Evolutionary conservation across 768 basidiomycete species (phyloP).

Genomic region (Termitomyces eurrhizus): DNA sequence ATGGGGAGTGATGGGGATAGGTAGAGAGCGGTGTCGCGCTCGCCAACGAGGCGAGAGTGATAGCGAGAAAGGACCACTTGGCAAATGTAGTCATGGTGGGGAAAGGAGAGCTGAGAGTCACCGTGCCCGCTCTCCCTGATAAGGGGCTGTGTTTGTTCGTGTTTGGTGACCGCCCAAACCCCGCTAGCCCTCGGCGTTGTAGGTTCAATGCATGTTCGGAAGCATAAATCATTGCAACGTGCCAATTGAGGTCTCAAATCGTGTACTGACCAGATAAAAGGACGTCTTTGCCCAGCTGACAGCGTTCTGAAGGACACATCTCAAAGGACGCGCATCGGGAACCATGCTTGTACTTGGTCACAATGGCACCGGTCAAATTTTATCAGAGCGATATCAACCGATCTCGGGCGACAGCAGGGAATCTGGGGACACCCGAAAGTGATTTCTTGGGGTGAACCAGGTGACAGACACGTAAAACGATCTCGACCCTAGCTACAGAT

Average conservation of each 20-base stretch:
- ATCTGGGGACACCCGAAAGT: neutral
- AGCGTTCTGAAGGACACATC: neutral
- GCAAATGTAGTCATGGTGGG: slow-evolving; percentile 42
- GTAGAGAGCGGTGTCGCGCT: slow-evolving; percentile 50
- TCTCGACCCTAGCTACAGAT: neutral
- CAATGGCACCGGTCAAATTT: neutral
- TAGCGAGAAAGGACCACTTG: slow-evolving; percentile 40
- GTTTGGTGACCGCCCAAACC: slow-evolving; percentile 23
- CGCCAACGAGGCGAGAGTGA: slow-evolving; percentile 33
- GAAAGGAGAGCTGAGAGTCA: slow-evolving; percentile 19
- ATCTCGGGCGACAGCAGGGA: neutral
- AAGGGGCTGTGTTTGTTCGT: slow-evolving; percentile 27
- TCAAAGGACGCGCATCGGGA: neutral
- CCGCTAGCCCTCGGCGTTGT: slow-evolving; percentile 5
- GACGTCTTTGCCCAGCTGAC: neutral
- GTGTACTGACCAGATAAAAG: neutral
- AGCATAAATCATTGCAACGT: neutral
- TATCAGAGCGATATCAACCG: neutral
- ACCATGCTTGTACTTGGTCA: neutral
- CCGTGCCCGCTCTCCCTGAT: slow-evolving; percentile 16
- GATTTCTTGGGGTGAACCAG: neutral
- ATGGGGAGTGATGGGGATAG: slow-evolving; percentile 25
- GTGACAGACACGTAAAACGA: neutral
- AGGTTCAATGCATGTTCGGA: neutral
- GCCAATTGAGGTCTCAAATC: neutral